These are phyloP conservation scores for Suhomyces kunorum DNA, from an alignment of 1,139 yeast genomes.

Conservation along the genomic window DNA sequence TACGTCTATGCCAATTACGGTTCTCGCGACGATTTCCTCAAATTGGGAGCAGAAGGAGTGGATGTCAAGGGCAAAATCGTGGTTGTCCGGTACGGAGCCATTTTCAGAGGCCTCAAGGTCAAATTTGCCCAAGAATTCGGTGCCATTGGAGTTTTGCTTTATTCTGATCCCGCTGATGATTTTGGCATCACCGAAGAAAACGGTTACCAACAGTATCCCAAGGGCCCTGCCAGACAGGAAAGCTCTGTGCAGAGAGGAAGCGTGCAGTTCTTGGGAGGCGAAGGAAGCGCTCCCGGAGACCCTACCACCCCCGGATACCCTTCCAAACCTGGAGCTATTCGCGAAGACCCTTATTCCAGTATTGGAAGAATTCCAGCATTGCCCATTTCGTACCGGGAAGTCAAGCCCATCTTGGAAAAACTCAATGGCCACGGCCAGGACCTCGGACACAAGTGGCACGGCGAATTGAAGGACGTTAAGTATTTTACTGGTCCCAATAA, in stretches of 20 bases:
- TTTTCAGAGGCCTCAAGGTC: constrained; percentile 49
- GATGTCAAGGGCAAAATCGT: constrained; percentile 46
- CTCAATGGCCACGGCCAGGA: constrained; percentile 38
- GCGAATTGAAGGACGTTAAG: constrained; percentile 45
- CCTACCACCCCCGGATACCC: constrained; percentile 88
- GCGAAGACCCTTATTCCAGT: constrained; percentile 43
- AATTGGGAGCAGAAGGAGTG: constrained; percentile 34
- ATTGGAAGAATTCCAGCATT: constrained; percentile 50
- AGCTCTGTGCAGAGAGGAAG: constrained; percentile 64
- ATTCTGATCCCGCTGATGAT: constrained; percentile 50
- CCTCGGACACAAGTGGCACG: constrained; percentile 35
- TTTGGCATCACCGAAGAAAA: constrained; percentile 43
- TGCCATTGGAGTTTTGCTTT: constrained; percentile 46
- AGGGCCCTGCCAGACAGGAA: constrained; percentile 51
- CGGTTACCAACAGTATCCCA: constrained; percentile 47
- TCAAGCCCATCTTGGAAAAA: constrained; percentile 43
- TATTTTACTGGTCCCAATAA: constrained; percentile 52
- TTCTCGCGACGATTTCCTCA: constrained; percentile 37
- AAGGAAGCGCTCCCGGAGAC: constrained; percentile 71
- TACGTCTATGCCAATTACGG: constrained; percentile 49
- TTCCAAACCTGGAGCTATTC: constrained; percentile 55
- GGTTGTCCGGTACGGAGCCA: constrained; percentile 42
- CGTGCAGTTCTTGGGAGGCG: constrained; percentile 71
- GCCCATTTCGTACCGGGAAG: constrained; percentile 50
- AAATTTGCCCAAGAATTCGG: constrained; percentile 52